phyloP scores from a whole-genome alignment of 1,139 yeast genomes.

The Scheffersomyces parashehatae region DNA sequence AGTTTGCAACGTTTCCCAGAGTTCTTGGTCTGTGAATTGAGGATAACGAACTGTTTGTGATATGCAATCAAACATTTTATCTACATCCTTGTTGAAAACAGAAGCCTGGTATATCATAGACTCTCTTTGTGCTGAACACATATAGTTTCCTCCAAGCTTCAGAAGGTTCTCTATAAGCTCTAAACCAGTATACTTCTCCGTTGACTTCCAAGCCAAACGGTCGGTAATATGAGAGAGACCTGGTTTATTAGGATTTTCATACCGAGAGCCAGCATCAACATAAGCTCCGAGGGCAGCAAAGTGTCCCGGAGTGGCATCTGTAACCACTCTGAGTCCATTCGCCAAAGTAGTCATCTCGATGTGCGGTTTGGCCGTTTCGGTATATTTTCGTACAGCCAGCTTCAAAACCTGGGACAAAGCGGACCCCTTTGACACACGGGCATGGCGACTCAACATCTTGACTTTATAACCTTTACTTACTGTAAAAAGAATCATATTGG shows the following conservation, averaged over 20 bases:
- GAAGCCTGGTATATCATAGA: slow-evolving; percentile 92
- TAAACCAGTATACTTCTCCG: slow-evolving; percentile 58
- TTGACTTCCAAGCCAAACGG: slow-evolving; percentile 84
- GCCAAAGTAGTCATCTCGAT: slow-evolving; percentile 53
- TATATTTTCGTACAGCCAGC: too few species aligned
- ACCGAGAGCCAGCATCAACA: slow-evolving; percentile 88
- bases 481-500: too few species aligned
- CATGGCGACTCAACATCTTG: too few species aligned
- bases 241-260: slow-evolving; percentile 53
- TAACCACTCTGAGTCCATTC: slow-evolving; percentile 82
- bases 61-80: slow-evolving; percentile 73
- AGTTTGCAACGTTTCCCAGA: slow-evolving; percentile 70
- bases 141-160: slow-evolving; percentile 87
- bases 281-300: slow-evolving; percentile 90
- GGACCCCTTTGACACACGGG: too few species aligned
- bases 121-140: slow-evolving; percentile 92
- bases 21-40: slow-evolving; percentile 63
- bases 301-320: slow-evolving; percentile 87
- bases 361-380: slow-evolving; percentile 18
- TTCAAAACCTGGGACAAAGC: too few species aligned
- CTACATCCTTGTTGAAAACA: slow-evolving; percentile 86
- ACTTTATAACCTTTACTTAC: too few species aligned
- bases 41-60: slow-evolving; percentile 84
- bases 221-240: slow-evolving; percentile 88
- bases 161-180: slow-evolving; percentile 79